Conservation (phyloP, 1,284 basidiomycete genomes). For the Caloboletus firmus region DNA sequence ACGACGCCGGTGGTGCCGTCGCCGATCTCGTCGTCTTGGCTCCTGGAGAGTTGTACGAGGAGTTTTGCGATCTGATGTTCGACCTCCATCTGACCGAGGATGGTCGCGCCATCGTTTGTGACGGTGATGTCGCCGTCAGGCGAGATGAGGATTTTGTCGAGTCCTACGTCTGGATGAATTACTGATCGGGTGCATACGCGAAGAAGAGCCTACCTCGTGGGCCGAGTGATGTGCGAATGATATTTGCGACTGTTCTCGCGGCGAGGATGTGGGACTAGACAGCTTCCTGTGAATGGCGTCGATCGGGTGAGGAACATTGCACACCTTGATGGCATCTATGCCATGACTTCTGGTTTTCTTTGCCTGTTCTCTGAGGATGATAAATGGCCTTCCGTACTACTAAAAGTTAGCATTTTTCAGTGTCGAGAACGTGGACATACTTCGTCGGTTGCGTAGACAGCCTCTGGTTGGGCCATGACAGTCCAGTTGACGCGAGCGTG, state of each 20-base stretch:
- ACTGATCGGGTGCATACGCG: slow-evolving; percentile 2
- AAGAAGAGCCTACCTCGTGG: slow-evolving; percentile 68
- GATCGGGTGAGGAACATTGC: slow-evolving; percentile 19
- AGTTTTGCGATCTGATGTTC: slow-evolving; percentile 99
- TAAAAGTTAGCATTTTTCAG: slow-evolving; percentile 8
- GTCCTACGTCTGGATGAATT: slow-evolving; percentile 49
- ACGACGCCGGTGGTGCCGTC: slow-evolving; percentile 99
- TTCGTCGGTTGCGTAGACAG: slow-evolving; percentile 91
- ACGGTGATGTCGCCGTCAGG: slow-evolving; percentile 99
- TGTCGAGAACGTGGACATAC: slow-evolving; percentile 41
- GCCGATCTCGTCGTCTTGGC: slow-evolving; percentile 99
- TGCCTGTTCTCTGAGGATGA: slow-evolving; percentile 93
- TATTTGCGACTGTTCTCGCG: slow-evolving; percentile 90
- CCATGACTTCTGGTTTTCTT: slow-evolving; percentile 96
- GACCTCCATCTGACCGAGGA: slow-evolving; percentile 95
- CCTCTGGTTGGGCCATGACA: slow-evolving; percentile 44
- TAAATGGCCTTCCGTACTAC: slow-evolving; percentile 95
- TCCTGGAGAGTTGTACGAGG: slow-evolving; percentile 94
- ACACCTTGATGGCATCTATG: slow-evolving; percentile 92
- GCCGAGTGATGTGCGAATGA: slow-evolving; percentile 92
- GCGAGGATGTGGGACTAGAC: slow-evolving; percentile 90
- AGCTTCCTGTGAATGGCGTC: background rate
- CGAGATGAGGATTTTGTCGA: slow-evolving; percentile 99
- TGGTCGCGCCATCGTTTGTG: slow-evolving; percentile 98
- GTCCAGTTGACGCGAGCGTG: slow-evolving; percentile 13